Conservation (phyloP, 2,329 filamentous ascomycete genomes). For the Ophiostoma montium region DNA sequence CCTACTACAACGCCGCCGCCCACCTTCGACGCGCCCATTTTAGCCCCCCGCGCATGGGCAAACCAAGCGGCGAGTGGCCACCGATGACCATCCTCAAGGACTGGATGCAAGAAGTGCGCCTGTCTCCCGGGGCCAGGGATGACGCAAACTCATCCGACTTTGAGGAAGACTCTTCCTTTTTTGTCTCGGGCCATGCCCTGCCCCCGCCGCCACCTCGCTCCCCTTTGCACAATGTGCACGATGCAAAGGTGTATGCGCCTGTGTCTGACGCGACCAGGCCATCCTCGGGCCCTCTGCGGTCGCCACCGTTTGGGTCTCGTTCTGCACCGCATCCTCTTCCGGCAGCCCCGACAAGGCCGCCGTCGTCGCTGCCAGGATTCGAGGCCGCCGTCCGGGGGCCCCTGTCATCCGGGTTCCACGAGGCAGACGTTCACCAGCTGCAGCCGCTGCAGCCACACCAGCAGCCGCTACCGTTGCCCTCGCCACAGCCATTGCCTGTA, state of each 20-base stretch:
- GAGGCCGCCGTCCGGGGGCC: background rate
- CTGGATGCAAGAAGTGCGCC: constrained; percentile 47
- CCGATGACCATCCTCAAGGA: constrained; percentile 42
- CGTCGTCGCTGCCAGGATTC: background rate
- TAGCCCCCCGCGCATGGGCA: constrained; percentile 47
- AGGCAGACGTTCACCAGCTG: background rate
- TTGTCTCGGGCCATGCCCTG: background rate
- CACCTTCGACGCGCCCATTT: constrained; percentile 84
- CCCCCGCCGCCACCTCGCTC: background rate
- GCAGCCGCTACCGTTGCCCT: background rate
- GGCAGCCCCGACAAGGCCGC: background rate
- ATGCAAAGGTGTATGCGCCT: background rate
- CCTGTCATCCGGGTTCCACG: background rate
- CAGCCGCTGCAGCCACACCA: background rate
- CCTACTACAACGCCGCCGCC: constrained; percentile 88
- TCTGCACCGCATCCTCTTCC: background rate
- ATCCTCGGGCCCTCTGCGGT: background rate
- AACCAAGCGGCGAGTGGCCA: constrained; percentile 40
- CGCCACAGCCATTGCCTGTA: background rate
- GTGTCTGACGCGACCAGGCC: background rate
- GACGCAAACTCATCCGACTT: constrained; percentile 34
- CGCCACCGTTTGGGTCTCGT: background rate
- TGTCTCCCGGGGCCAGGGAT: constrained; percentile 31
- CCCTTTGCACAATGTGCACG: background rate
- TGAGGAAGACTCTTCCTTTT: constrained; percentile 21